Conservation (phyloP, 768 basidiomycete species). For the Lactarius tabidus region DNA sequence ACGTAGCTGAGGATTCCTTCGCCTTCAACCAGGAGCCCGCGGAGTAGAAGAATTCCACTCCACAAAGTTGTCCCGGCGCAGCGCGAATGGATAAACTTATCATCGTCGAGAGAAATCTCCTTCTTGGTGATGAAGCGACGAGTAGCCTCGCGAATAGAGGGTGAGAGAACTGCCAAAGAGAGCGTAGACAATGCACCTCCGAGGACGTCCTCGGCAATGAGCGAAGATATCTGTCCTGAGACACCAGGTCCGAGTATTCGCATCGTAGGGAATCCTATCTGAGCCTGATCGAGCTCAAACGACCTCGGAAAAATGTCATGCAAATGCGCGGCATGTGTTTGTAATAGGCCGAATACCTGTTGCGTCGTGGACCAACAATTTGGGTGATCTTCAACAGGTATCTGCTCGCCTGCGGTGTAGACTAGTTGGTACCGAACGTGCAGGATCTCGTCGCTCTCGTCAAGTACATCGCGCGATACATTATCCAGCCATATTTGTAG, state of each 20-base stretch:
- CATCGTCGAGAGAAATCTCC: not conserved
- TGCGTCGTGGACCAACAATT: too few species aligned
- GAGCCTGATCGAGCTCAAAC: not conserved
- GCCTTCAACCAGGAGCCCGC: constrained; percentile 39
- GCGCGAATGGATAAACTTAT: not conserved
- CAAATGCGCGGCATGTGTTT: too few species aligned
- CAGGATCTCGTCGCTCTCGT: constrained; percentile 35
- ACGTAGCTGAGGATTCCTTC: constrained; percentile 38
- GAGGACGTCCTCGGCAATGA: constrained; percentile 4
- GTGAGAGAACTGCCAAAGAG: not conserved
- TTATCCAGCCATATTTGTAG: constrained; percentile 6
- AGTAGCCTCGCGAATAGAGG: not conserved
- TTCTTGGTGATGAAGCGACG: constrained; percentile 3
- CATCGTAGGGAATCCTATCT: constrained; percentile 1
- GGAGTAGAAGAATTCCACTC: constrained; percentile 40
- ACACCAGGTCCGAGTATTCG: not conserved
- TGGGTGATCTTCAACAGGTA: constrained; percentile 31
- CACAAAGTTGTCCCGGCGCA: constrained; percentile 28
- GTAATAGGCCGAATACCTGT: too few species aligned
- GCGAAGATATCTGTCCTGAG: not conserved
- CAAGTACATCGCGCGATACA: constrained; percentile 14
- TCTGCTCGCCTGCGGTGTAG: constrained; percentile 41
- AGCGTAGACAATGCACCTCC: not conserved
- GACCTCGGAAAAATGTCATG: too few species aligned
- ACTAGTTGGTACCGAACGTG: constrained; percentile 46